phyloP scores from a whole-genome alignment of 78 protist genomes.

The Monosiga brevicollis region DNA sequence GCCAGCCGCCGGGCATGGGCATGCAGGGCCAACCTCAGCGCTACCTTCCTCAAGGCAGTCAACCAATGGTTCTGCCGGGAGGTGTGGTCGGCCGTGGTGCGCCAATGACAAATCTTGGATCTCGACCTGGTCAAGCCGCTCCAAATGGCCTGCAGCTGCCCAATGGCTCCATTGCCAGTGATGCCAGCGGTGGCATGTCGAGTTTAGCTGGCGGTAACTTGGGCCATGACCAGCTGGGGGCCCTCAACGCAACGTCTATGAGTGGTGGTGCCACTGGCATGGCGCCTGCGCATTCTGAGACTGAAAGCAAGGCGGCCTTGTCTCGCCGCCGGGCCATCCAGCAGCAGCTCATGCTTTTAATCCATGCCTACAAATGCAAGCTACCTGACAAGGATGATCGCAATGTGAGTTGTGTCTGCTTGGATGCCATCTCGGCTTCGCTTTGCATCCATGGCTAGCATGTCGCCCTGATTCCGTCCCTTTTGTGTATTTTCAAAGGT shows the following conservation, averaged over 20 bases:
- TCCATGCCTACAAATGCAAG: slow-evolving; percentile 8
- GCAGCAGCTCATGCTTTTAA: slow-evolving; percentile 9
- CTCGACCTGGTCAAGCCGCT: no score
- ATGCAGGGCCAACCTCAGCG: no score
- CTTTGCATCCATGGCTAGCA: background rate
- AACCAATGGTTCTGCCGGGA: no score
- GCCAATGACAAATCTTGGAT: no score
- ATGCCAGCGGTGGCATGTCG: background rate
- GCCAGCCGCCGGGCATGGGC: no score
- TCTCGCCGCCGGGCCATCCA: background rate
- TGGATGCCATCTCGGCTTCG: background rate
- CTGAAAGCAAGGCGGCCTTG: background rate
- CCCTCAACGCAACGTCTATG: background rate
- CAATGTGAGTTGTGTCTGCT: background rate
- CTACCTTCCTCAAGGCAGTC: no score
- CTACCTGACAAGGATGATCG: background rate
- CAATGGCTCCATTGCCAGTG: background rate
- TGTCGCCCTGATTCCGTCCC: background rate
- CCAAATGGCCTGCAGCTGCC: background rate
- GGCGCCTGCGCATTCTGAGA: background rate
- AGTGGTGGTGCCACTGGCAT: background rate
- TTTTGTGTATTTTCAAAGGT: no score
- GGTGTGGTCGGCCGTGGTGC: no score
- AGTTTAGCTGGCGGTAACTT: no score
- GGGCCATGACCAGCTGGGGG: no score